Base-by-base conservation (phyloP, 371 early-diverging fungal species). In the Syncephalastrum monosporum region DNA sequence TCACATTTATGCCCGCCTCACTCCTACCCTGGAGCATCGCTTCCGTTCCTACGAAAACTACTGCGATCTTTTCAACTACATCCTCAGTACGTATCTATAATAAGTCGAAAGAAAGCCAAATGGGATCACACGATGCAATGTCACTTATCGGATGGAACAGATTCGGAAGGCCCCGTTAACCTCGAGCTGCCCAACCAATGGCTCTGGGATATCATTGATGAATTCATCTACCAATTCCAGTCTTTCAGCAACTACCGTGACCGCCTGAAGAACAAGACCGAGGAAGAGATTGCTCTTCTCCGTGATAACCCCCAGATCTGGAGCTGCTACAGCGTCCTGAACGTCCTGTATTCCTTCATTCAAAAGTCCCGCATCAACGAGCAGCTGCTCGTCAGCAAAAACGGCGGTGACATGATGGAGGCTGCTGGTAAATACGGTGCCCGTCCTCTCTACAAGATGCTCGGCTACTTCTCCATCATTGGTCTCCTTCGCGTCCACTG, bases 161-260 rank as follows among this genome's bases (percentile, higher is more conserved):
- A 91, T 73, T 89, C 91, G 33, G 89, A 91, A 33, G 87, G 85
- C 6, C 92, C 91, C 29, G 86, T 91, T 38, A 82, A 84, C 45
- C 79, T 93, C 50, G 97, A 97, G 77, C 86, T 97, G 61, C 97
- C 97, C 29, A 95, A 93, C 80, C 94, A 94, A 80, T 97, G 97
- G 97, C 82, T 97, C 50, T 97, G 96, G 96, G 97, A 97, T 77
- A 96, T 97, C 66, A 94, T 97, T 65, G 97, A 97, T 68, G 97
- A 97, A 79, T 96, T 97, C 76, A 95, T 97, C 63, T 97, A 94
- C 74, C 97, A 97, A 82, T 97, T 94, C 90, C 96, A 97, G 81
- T 87, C 95, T 47, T 97, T 94, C 85, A 91, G 94, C 78, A 87
- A 89, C 67, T 95, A 87, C 81, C 90, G 96, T 57, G 91, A 86